These are phyloP conservation scores for Magnolia sinica DNA, from an alignment of 164 flowering plant species.

Conservation along the genomic window DNA sequence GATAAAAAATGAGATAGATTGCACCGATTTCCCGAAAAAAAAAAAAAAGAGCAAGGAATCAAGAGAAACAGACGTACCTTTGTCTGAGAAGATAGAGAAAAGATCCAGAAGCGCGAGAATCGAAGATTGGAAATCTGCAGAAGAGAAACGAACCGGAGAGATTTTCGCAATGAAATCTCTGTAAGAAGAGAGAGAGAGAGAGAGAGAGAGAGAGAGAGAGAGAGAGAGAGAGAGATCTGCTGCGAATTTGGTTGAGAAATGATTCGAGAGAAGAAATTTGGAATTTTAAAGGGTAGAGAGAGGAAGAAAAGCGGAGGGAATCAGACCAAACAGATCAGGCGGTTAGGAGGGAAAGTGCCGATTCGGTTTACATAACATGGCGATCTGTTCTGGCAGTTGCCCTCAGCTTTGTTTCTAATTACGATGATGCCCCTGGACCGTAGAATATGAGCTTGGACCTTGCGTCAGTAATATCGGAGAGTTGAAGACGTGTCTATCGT, in stretches of 20 bases:
- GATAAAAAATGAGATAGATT: background rate
- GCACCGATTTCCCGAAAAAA: background rate
- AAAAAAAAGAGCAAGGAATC: too few relatives aligned
- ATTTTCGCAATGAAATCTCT: background rate
- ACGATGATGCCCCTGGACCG: background rate
- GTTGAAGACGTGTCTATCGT: too few relatives aligned
- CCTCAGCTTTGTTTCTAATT: background rate
- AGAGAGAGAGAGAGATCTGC: background rate
- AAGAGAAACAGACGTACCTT: background rate
- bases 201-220: background rate
- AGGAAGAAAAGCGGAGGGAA: background rate
- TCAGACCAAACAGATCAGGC: background rate
- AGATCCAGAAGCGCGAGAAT: background rate
- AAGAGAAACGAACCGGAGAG: background rate
- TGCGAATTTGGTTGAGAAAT: too few relatives aligned
- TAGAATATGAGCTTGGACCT: too few relatives aligned
- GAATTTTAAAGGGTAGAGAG: background rate
- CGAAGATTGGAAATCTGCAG: background rate
- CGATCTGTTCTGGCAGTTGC: background rate
- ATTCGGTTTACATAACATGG: background rate
- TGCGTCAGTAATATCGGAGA: too few relatives aligned
- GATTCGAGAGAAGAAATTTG: too few relatives aligned
- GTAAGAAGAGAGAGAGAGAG: background rate
- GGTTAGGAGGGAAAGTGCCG: background rate
- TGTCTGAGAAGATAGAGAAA: background rate